Percentiles rank a stretch among this genome's conserved stretches.
Evolutionary conservation across 139 green algal species (phyloP).

Genomic region (Coccomyxa sp.): DNA sequence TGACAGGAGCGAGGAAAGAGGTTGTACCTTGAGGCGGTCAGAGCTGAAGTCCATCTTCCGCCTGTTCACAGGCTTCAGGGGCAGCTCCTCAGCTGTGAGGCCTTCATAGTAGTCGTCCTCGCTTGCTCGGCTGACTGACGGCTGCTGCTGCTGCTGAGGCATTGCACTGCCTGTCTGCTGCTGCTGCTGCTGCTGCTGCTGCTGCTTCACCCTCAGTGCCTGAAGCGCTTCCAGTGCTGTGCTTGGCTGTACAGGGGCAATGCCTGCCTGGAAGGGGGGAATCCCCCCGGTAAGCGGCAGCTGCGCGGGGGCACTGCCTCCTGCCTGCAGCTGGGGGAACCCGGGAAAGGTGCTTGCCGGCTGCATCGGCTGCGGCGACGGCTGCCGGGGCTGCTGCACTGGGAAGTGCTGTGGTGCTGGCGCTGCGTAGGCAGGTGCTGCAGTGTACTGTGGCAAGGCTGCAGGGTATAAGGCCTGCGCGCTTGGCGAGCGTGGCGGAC

Average conservation of each 20-base stretch:
- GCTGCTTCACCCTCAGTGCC: conserved; percentile 3
- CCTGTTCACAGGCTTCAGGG: not conserved
- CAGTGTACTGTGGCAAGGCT: too few species aligned
- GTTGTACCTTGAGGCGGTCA: not conserved
- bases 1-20: not conserved
- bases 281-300: too few species aligned
- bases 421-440: not conserved
- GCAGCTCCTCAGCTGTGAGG: not conserved
- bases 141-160: too few species aligned
- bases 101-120: not conserved
- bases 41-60: not conserved
- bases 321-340: too few species aligned
- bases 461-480: too few species aligned
- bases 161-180: not conserved
- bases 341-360: too few species aligned
- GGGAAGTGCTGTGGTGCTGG: not conserved
- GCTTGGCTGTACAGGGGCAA: too few species aligned
- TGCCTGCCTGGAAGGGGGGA: too few species aligned
- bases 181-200: not conserved
- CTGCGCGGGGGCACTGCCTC: too few species aligned
- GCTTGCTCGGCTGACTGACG: not conserved
- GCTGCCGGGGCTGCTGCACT: not conserved
- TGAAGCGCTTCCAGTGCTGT: not conserved
- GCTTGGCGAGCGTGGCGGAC: too few species aligned
- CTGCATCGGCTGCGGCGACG: not conserved